Conservation (phyloP, 768 basidiomycete genomes). For the Tubosaeta sp. region DNA sequence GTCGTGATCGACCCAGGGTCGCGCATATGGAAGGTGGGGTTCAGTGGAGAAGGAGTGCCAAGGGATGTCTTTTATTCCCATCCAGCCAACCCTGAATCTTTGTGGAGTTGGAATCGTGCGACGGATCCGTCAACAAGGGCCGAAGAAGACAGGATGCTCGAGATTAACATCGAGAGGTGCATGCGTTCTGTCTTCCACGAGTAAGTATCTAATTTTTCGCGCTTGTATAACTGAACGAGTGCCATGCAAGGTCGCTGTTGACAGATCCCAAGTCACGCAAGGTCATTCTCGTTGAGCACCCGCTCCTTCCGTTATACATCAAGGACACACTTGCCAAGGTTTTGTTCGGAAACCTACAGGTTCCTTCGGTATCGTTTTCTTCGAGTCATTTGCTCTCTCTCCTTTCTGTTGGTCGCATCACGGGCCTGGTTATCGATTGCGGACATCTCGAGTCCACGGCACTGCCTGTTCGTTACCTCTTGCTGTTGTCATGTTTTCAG, state of each 20-base stretch:
- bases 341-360: conserved; percentile 87
- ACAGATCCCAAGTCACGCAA: conserved; percentile 95
- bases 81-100: conserved; percentile 35
- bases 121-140: conserved; percentile 50
- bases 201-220: conserved; percentile 42
- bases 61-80: conserved; percentile 77
- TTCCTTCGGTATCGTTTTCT: conserved; percentile 92
- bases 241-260: conserved; percentile 67
- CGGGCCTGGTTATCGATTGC: conserved; percentile 90
- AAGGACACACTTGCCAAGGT: conserved; percentile 85
- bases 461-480: conserved; percentile 62
- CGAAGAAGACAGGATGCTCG: conserved; percentile 73
- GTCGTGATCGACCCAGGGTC: conserved; percentile 95
- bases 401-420: conserved; percentile 82
- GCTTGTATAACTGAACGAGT: conserved; percentile 11
- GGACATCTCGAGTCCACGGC: conserved; percentile 89
- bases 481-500: not conserved
- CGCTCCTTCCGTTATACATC: conserved; percentile 77
- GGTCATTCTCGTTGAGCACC: conserved; percentile 89
- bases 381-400: conserved; percentile 83
- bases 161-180: conserved; percentile 61
- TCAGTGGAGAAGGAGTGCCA: conserved; percentile 92
- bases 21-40: conserved; percentile 94
- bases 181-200: conserved; percentile 80
- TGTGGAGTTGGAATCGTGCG: conserved; percentile 63